phyloP scores from a whole-genome alignment of 768 basidiomycete species.

The Brasilioporus rufonigricans region DNA sequence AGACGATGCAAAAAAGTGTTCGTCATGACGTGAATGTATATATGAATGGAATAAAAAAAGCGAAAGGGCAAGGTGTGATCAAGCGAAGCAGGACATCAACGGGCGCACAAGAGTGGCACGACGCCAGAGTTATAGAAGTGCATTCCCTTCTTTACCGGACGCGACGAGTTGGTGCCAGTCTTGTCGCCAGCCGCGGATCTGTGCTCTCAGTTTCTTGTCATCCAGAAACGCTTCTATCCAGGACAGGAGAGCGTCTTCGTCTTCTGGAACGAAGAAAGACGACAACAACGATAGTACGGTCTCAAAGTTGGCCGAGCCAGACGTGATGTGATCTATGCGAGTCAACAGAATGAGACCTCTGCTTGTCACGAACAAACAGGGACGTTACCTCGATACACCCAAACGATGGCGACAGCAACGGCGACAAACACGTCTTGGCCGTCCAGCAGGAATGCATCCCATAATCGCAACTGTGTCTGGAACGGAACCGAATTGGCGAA shows the following conservation, averaged over 20 bases:
- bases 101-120: neutral
- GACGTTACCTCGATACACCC: constrained; percentile 79
- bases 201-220: constrained; percentile 64
- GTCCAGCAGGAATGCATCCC: constrained; percentile 92
- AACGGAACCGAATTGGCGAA: constrained; percentile 96
- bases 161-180: constrained; percentile 77
- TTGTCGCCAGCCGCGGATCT: constrained; percentile 72
- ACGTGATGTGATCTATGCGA: constrained; percentile 74
- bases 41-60: constrained; percentile 23
- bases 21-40: constrained; percentile 18
- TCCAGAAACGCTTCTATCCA: constrained; percentile 71
- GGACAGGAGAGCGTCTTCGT: constrained; percentile 74
- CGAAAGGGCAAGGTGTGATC: constrained; percentile 2
- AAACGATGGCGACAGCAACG: constrained; percentile 84
- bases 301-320: constrained; percentile 81
- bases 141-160: constrained; percentile 58
- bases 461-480: constrained; percentile 88
- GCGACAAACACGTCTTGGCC: constrained; percentile 88
- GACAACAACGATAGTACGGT: constrained; percentile 88
- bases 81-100: constrained; percentile 4
- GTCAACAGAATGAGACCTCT: constrained; percentile 2
- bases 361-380: neutral
- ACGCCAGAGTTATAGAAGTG: constrained; percentile 46
- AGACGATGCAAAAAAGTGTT: constrained; percentile 18
- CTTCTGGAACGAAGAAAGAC: constrained; percentile 92